Percentiles rank a stretch among this genome's conserved stretches.
These are phyloP conservation scores for Cenchrus americanus DNA, from an alignment of 176 grass and related monocot species.

Conservation along the genomic window DNA sequence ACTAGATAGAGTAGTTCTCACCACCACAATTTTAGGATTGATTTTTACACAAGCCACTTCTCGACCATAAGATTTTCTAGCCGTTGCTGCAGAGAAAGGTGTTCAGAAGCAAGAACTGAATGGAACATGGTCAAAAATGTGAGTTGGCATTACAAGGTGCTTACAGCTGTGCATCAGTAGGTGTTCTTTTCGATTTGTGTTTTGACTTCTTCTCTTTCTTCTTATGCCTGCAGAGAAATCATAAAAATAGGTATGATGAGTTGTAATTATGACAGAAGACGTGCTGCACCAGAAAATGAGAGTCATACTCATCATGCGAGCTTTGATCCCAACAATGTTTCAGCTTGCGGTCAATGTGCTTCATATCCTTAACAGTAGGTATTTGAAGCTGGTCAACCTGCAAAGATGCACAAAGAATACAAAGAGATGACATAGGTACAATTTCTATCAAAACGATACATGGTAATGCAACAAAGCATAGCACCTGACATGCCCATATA, in stretches of 20 bases:
- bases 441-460: background rate
- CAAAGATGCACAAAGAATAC: slow-evolving; percentile 27
- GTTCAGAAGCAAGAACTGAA: slow-evolving; percentile 28
- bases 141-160: background rate
- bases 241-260: background rate
- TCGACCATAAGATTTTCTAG: slow-evolving; percentile 30
- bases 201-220: slow-evolving; percentile 81
- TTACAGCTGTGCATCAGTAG: slow-evolving; percentile 60
- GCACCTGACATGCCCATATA: background rate
- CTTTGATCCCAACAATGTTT: slow-evolving; percentile 79
- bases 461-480: background rate
- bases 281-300: slow-evolving; percentile 5
- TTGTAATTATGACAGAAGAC: background rate
- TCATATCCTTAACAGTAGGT: slow-evolving; percentile 65
- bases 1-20: background rate
- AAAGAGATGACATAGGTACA: background rate
- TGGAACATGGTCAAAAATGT: background rate
- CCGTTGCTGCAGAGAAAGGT: slow-evolving; percentile 11
- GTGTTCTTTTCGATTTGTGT: slow-evolving; percentile 75
- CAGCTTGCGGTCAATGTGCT: slow-evolving; percentile 69
- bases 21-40: background rate
- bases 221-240: slow-evolving; percentile 52
- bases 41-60: background rate
- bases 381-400: slow-evolving; percentile 65
- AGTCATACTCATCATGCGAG: slow-evolving; percentile 66